These are phyloP conservation scores for Trypanosoma caninum DNA, from an alignment of 208 protist species.

Conservation along the genomic window DNA sequence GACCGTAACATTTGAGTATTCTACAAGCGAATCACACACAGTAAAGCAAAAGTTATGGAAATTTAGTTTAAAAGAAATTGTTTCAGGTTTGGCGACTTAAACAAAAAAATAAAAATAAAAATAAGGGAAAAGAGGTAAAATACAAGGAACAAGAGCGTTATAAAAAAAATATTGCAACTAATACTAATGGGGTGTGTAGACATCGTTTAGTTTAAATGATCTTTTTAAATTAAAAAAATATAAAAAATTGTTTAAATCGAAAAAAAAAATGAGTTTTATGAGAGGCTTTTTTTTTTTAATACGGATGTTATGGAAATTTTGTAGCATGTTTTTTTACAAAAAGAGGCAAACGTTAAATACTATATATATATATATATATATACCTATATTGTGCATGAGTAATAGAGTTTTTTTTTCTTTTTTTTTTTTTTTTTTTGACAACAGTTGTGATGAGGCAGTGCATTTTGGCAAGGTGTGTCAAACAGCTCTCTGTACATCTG, in stretches of 20 bases:
- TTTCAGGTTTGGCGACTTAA: no score
- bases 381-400: not conserved
- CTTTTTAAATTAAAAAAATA: no score
- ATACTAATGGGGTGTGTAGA: no score
- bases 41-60: slow-evolving; percentile 80
- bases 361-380: not conserved
- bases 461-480: not conserved
- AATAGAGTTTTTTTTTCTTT: not conserved
- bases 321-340: no score
- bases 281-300: not conserved
- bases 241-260: no score
- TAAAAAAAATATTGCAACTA: no score
- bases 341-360: no score
- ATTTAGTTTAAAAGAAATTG: slow-evolving; percentile 38
- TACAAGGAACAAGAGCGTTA: not conserved
- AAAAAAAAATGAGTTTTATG: not conserved
- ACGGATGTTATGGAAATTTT: no score
- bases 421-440: not conserved
- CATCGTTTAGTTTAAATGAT: no score
- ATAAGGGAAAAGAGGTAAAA: not conserved
- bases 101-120: not conserved
- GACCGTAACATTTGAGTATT: slow-evolving; percentile 54
- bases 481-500: slow-evolving; percentile 5
- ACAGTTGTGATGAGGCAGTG: slow-evolving; percentile 17
- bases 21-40: slow-evolving; percentile 40